Evolutionary conservation across 2,329 filamentous ascomycete genomes (phyloP), one percentile per base, ranked within the genome.

Genomic region (Metarhizium album): DNA sequence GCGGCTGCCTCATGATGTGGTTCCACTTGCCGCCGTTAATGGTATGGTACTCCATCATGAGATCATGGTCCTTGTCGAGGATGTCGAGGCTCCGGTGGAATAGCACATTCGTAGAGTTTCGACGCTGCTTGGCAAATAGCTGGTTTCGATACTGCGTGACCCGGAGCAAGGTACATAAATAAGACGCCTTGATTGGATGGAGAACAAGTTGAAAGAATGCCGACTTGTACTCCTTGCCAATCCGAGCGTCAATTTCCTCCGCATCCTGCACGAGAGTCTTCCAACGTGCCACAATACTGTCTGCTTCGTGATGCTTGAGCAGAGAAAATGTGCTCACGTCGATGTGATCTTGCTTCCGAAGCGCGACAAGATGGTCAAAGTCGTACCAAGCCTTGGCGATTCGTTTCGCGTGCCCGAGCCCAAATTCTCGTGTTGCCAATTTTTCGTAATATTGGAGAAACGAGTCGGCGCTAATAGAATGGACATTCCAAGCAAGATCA

Each of bases 161-260:
- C 48, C 70, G 71, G 29, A 75, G 71, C 40, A 74, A 69, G 18
- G 74, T 71, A 52, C 76, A 75, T 35, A 76, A 75, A n/a, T 73
- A 70, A 2, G 74, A 78, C 2, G 80, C 79, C 35, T 76, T 73
- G 45, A 79, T 72, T 0, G 81, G 80, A 49, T 84, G 79, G 5
- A 82, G 69, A 8, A 84, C 70, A 52, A 80, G 74, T 56, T 85
- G 73, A 60, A 81, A 84, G 56, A 80, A 78, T 0, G 79, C 72
- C 1, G 78, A 67, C 50, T 74, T 73, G 7, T 71, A 67, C 1
- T 68, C 67, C 0, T 62, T 58, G 0, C 69, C 61, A 1, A 82
- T 61, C 2, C 63, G 62, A 16, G 71, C 62, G 46, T 75, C 70
- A 0, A 82, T 63, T 0, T 60, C 60, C 48, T 75, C 62, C 0